Evolutionary conservation across 2,329 filamentous ascomycete species (phyloP).

Genomic region (Calonectria pseudoreteaudii): DNA sequence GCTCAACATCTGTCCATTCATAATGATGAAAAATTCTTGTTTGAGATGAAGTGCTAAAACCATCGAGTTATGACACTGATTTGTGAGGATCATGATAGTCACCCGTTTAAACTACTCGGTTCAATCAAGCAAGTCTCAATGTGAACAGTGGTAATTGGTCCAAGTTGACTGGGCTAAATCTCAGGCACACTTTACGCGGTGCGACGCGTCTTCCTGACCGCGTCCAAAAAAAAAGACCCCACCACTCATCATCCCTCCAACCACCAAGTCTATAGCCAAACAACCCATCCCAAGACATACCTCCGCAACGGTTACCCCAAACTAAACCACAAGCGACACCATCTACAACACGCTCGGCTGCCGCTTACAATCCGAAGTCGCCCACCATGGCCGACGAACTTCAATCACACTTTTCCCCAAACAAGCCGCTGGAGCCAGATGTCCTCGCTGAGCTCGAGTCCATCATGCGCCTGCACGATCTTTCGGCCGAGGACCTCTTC

Average conservation of each 20-base stretch:
- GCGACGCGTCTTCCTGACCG: slow-evolving; percentile 4
- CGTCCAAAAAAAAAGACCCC: slow-evolving; percentile 11
- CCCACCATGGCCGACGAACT: slow-evolving; percentile 53
- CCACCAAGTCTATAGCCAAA: slow-evolving; percentile 3
- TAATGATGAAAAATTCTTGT: neutral
- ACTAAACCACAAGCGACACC: neutral
- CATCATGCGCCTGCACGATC: slow-evolving; percentile 84
- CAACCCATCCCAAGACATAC: neutral
- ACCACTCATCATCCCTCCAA: slow-evolving; percentile 12
- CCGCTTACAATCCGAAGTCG: neutral
- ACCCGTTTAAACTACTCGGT: neutral
- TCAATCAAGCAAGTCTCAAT: neutral
- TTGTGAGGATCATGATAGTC: neutral
- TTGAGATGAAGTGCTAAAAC: neutral
- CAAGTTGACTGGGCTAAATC: neutral
- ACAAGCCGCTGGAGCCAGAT: slow-evolving; percentile 75
- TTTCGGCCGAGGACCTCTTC: slow-evolving; percentile 87
- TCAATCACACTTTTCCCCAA: slow-evolving; percentile 50
- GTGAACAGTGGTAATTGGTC: neutral
- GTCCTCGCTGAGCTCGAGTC: slow-evolving; percentile 85
- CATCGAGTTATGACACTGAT: neutral
- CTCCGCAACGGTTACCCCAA: neutral
- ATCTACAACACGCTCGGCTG: neutral
- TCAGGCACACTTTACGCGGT: slow-evolving; percentile 8
- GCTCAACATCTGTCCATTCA: neutral